Evolutionary conservation across 2,329 filamentous ascomycete genomes (phyloP).

Genomic region (Verticillium nonalfalfae): DNA sequence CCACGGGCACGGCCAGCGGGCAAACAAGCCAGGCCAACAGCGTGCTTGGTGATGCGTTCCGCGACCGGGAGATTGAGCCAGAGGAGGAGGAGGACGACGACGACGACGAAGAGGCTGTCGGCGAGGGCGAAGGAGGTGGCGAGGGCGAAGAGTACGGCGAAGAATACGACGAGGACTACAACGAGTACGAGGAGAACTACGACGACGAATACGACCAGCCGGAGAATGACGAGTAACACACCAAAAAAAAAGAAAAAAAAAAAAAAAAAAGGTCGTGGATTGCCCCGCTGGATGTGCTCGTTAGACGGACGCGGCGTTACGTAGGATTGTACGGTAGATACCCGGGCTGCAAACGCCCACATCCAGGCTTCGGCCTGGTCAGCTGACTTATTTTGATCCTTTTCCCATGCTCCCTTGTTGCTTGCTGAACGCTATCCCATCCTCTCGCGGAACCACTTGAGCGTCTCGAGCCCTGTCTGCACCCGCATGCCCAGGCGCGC

Average conservation of each 20-base stretch:
- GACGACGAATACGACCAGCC: conserved; percentile 16
- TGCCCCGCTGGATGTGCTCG: too few species aligned
- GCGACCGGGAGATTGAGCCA: conserved; percentile 25
- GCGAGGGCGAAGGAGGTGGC: conserved; percentile 18
- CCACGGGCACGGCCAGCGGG: conserved; percentile 34
- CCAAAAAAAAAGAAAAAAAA: too few species aligned
- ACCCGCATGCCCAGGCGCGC: conserved; percentile 68
- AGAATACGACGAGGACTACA: conserved; percentile 14
- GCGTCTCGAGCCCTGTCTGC: conserved; percentile 60
- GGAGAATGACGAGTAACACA: not conserved
- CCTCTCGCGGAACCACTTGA: conserved; percentile 47
- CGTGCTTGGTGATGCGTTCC: conserved; percentile 24
- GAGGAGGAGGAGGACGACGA: conserved; percentile 27
- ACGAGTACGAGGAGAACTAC: conserved; percentile 28
- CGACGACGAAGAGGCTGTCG: conserved; percentile 27
- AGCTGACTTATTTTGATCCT: not conserved
- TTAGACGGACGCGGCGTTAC: not conserved
- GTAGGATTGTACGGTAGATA: not conserved
- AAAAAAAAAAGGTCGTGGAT: too few species aligned
- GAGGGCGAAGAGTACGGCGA: conserved; percentile 15
- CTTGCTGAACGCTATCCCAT: conserved; percentile 21
- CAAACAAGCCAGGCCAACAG: conserved; percentile 25
- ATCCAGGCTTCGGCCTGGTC: not conserved
- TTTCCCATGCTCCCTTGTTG: not conserved
- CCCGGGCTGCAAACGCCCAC: not conserved